These are phyloP conservation scores for Aspergillus homomorphus DNA, from an alignment of 495 filamentous ascomycete genomes.

Conservation along the genomic window DNA sequence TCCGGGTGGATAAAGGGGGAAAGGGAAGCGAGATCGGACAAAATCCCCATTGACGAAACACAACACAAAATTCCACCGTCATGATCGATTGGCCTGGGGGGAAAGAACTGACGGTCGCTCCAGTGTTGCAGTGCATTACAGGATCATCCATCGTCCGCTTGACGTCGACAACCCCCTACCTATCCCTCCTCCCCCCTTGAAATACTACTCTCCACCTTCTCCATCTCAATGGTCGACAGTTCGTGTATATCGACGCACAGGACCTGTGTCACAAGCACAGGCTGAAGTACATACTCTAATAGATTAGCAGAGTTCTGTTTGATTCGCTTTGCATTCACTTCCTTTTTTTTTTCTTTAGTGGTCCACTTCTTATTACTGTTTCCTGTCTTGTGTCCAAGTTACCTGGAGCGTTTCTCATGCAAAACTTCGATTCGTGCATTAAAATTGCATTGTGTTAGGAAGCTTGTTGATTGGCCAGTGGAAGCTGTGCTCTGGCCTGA, in stretches of 20 bases:
- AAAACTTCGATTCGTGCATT: background rate
- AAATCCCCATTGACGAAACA: background rate
- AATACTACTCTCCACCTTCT: background rate
- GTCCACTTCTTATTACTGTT: constrained; percentile 4
- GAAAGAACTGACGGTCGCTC: background rate
- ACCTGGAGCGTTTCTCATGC: constrained; percentile 2
- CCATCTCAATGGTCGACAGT: background rate
- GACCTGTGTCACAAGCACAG: constrained; percentile 4
- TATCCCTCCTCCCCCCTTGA: background rate
- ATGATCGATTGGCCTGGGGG: background rate
- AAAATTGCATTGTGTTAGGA: constrained; percentile 8
- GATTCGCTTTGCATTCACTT: no score
- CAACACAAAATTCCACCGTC: background rate
- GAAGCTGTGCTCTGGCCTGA: background rate
- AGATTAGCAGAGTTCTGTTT: constrained; percentile 7
- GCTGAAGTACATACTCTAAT: constrained; percentile 19
- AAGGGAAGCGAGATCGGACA: background rate
- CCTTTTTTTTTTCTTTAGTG: background rate
- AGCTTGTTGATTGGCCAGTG: constrained; percentile 1
- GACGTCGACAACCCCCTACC: background rate
- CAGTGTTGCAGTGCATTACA: background rate
- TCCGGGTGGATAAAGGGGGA: background rate
- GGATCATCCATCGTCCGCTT: background rate
- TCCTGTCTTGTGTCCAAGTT: constrained; percentile 4
- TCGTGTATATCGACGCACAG: constrained; percentile 12